These are phyloP conservation scores for Oxyria digyna DNA, from an alignment of 148 eudicot genomes.

Conservation along the genomic window DNA sequence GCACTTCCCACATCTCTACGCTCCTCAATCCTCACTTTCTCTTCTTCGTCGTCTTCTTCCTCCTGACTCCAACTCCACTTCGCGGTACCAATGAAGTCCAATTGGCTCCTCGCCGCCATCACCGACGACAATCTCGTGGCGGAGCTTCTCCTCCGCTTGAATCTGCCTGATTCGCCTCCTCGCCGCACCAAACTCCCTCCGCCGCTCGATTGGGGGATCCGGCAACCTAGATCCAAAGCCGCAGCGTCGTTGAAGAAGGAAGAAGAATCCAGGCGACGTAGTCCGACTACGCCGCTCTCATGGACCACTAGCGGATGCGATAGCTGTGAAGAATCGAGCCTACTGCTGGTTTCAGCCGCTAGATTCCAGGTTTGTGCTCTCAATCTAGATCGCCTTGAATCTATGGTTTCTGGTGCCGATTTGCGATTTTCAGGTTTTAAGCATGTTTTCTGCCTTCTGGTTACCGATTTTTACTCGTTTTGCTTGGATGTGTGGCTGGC, in stretches of 20 bases:
- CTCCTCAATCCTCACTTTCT: not conserved
- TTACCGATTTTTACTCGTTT: not conserved
- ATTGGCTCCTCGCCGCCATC: slow-evolving; percentile 25
- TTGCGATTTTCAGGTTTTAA: not conserved
- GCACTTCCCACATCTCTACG: not conserved
- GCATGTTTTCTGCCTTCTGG: not conserved
- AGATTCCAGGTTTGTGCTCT: slow-evolving; percentile 10
- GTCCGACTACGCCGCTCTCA: slow-evolving; percentile 34
- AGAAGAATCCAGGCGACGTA: slow-evolving; percentile 15
- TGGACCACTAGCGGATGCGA: slow-evolving; percentile 13
- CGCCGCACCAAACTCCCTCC: not conserved
- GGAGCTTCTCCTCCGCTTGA: slow-evolving; percentile 22
- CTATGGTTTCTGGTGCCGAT: not conserved
- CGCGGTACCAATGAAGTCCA: slow-evolving; percentile 1
- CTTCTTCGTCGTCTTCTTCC: too few relatives aligned
- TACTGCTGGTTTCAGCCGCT: slow-evolving; percentile 22
- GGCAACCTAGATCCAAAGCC: slow-evolving; percentile 18
- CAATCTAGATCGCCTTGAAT: not conserved
- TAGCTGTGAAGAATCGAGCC: slow-evolving; percentile 25
- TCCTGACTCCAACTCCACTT: too few relatives aligned
- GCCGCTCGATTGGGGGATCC: slow-evolving; percentile 23
- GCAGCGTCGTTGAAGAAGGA: slow-evolving; percentile 3
- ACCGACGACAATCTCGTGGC: slow-evolving; percentile 27
- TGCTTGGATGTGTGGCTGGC: not conserved
- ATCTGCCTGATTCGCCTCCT: slow-evolving; percentile 5